Conservation (phyloP, 768 basidiomycete genomes). For the Naganishia onofrii region DNA sequence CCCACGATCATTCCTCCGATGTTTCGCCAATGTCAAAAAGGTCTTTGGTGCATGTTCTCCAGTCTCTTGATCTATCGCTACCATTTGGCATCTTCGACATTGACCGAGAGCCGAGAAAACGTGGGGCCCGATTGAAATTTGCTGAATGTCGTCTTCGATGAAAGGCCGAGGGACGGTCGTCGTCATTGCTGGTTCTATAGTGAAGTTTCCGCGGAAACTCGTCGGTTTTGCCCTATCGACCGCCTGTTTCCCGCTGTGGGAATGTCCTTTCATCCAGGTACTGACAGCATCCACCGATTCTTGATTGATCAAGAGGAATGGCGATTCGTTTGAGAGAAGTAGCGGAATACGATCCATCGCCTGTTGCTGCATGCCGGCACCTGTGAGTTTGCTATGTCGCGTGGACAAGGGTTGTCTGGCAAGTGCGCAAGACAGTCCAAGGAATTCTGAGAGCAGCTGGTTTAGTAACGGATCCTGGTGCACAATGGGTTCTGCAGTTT, state of each 20-base stretch:
- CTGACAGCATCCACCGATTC: constrained; percentile 31
- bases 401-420: constrained; percentile 22
- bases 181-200: constrained; percentile 17
- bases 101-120: constrained; percentile 30
- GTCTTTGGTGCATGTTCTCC: constrained; percentile 32
- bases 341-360: constrained; percentile 32
- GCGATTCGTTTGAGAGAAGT: constrained; percentile 38
- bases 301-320: constrained; percentile 40
- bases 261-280: constrained; percentile 29
- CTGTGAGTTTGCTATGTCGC: constrained; percentile 34
- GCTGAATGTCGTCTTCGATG: constrained; percentile 32
- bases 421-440: constrained; percentile 32
- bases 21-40: constrained; percentile 32
- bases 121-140: constrained; percentile 29
- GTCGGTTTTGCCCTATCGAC: constrained; percentile 13
- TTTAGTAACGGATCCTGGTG: constrained; percentile 8
- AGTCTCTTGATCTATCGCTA: constrained; percentile 37
- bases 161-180: constrained; percentile 15
- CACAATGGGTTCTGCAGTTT: constrained; percentile 20
- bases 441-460: constrained; percentile 33
- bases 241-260: not conserved
- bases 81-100: constrained; percentile 41
- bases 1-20: constrained; percentile 30
- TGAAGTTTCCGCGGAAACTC: constrained; percentile 39
- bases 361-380: not conserved